Evolutionary conservation across 2,329 filamentous ascomycete genomes (phyloP), one percentile per base, ranked within the genome.

Genomic region (Mollisia scopiformis): DNA sequence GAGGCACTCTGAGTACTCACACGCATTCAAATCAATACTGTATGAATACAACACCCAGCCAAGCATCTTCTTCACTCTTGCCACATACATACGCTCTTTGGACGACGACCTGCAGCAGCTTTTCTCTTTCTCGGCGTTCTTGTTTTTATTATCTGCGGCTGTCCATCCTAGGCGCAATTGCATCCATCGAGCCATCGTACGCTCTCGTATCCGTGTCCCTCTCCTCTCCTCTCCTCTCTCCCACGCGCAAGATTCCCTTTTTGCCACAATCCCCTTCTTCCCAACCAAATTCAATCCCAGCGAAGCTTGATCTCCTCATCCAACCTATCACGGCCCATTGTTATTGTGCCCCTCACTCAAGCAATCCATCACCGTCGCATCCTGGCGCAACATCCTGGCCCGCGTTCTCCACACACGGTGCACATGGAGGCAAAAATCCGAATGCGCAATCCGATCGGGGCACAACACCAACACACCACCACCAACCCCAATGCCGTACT

Each of bases 341-440:
- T 14, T 10, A 51, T 19, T 13, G 14, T 50, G 43, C 58, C 58
- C 58, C 53, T 56, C 52, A 57, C 31, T 57, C 47, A 55, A 59
- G 37, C 28, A 57, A 60, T 61, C 59, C 23, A 61, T 50, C 59
- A 31, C 41, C 41, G 27, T 46, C 7, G 5, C 13, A 14, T 13
- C 7, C 43, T 28, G 25, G 31, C 31, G 31, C 31, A 13, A 31
- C 35, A 53, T 58, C 37, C 46, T 49, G 23, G 28, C 14, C 25
- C 21, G 10, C 37, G 19, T 21, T 39, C 59, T 62, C 60, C 60
- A 19, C 52, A 62, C n/a, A n/a, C n/a, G n/a, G n/a, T n/a, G n/a
- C n/a, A 52, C 39, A 49, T n/a, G n/a, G n/a, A 57, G 60, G 50
- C 56, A 62, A 46, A 59, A 33, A 50, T 43, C 60, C 60, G 56